These are phyloP conservation scores for Epichloe typhina DNA, from an alignment of 2,329 filamentous ascomycete genomes.

Conservation along the genomic window DNA sequence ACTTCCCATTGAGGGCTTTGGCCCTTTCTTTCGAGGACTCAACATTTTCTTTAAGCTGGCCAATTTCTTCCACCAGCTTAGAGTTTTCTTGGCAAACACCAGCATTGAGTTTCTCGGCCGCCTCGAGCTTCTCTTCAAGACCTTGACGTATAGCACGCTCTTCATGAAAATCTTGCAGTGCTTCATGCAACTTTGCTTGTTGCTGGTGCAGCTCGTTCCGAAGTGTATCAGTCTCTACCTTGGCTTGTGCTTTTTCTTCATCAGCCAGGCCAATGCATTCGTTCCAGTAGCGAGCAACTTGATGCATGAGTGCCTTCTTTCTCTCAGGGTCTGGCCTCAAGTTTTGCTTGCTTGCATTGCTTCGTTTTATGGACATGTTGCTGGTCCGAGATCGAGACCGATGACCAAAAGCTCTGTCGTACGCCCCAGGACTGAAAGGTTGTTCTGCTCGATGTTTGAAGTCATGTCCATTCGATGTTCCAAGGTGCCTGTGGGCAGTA, in stretches of 20 bases:
- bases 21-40: constrained; percentile 11
- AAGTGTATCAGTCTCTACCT: constrained; percentile 15
- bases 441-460: neutral
- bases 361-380: constrained; percentile 21
- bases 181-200: constrained; percentile 6
- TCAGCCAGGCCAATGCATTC: constrained; percentile 19
- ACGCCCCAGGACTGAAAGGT: neutral
- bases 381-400: constrained; percentile 18
- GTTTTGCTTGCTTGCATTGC: constrained; percentile 7
- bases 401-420: neutral
- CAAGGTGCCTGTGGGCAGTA: constrained; percentile 8
- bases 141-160: constrained; percentile 16
- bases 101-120: constrained; percentile 13
- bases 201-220: constrained; percentile 11
- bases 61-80: constrained; percentile 15
- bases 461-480: constrained; percentile 1
- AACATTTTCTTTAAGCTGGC: constrained; percentile 14
- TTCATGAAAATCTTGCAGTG: constrained; percentile 8
- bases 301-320: constrained; percentile 19
- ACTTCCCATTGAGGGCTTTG: constrained; percentile 18
- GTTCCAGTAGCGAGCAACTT: constrained; percentile 21
- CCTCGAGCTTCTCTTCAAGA: constrained; percentile 11
- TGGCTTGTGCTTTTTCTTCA: constrained; percentile 15
- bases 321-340: constrained; percentile 10
- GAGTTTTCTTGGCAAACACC: constrained; percentile 13